phyloP scores from a whole-genome alignment of 164 flowering plant species.

The Piper betle region DNA sequence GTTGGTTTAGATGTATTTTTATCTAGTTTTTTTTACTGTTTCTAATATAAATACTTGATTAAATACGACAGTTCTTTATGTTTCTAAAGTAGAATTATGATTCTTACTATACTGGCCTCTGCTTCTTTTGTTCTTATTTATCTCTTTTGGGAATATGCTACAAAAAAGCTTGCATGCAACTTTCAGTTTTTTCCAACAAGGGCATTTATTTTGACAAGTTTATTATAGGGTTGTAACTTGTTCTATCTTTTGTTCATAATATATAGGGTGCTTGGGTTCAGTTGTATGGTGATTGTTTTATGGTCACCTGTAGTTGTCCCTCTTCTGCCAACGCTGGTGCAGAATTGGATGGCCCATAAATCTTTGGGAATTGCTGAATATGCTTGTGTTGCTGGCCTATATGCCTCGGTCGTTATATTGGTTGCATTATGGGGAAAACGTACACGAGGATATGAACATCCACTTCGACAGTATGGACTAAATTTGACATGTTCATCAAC shows the following conservation, averaged over 20 bases:
- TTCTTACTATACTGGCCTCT: background rate
- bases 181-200: background rate
- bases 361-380: slow-evolving; percentile 49
- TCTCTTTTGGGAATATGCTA: background rate
- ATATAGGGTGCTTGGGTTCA: slow-evolving; percentile 60
- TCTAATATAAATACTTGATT: background rate
- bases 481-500: slow-evolving; percentile 39
- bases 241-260: slow-evolving; percentile 2
- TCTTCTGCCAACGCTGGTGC: slow-evolving; percentile 69
- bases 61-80: no score
- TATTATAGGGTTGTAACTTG: no score
- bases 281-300: slow-evolving; percentile 67
- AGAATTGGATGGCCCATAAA: slow-evolving; percentile 49
- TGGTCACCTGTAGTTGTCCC: slow-evolving; percentile 93
- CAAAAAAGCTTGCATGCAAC: no score
- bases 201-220: background rate
- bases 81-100: no score
- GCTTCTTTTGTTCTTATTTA: background rate
- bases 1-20: background rate
- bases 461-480: slow-evolving; percentile 68
- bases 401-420: slow-evolving; percentile 51
- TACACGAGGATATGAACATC: slow-evolving; percentile 59
- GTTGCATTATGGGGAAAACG: slow-evolving; percentile 76
- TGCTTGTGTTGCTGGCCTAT: slow-evolving; percentile 62
- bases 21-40: background rate